phyloP scores from a whole-genome alignment of 352 stramenopile species.

The Phytophthora foliorum region DNA sequence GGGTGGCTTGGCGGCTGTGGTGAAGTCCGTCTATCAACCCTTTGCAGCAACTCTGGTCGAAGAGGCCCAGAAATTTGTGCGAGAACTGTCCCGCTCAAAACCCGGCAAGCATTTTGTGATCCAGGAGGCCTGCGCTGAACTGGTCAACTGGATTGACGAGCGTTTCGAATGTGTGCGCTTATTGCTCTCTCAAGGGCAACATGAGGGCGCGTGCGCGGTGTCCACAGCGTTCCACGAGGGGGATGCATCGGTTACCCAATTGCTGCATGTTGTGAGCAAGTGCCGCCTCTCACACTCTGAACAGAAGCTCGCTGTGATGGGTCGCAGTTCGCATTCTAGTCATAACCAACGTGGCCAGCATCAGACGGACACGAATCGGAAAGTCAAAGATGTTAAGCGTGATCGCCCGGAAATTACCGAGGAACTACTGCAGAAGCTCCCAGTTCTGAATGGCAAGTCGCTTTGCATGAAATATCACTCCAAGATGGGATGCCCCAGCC shows the following conservation, averaged over 20 bases:
- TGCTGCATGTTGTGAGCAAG: constrained; percentile 3
- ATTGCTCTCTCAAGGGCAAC: neutral
- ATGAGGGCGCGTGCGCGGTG: neutral
- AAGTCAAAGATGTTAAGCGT: neutral
- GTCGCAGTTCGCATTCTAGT: no score
- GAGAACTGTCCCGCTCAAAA: neutral
- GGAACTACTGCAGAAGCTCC: neutral
- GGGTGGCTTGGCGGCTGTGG: neutral
- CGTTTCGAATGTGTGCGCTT: neutral
- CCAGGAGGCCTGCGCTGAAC: neutral
- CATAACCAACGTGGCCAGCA: no score
- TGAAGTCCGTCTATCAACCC: neutral
- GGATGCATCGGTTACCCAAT: neutral
- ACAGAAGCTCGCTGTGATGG: neutral
- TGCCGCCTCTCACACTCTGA: constrained; percentile 1
- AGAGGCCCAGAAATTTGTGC: neutral
- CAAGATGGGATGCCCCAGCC: constrained; percentile 2
- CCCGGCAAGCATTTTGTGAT: neutral
- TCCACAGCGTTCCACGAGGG: neutral
- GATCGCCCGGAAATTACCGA: constrained; percentile 6
- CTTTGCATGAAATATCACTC: constrained; percentile 21
- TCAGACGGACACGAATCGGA: no score
- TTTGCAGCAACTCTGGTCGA: constrained; percentile 5
- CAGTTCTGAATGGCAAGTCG: neutral
- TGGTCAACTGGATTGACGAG: constrained; percentile 14